Evolutionary conservation across 1,284 basidiomycete species (phyloP).

Genomic region (Cutaneotrichosporon cutaneum): DNA sequence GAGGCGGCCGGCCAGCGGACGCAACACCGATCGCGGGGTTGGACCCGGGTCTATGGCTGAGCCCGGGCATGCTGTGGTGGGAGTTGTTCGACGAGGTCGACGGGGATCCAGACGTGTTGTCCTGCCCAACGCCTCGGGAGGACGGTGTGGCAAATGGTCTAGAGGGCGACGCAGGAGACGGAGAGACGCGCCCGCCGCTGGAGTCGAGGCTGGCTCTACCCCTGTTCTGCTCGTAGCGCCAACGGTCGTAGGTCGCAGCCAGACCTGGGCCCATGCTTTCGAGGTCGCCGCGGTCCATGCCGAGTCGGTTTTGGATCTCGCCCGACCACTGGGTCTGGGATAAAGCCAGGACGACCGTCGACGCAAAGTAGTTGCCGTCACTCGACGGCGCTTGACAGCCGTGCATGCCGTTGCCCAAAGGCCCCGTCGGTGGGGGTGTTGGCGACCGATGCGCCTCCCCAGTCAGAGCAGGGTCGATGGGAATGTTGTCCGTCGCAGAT

Average conservation of each 20-base stretch:
- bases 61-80: constrained; percentile 2
- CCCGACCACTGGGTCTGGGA: constrained; percentile 19
- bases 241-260: constrained; percentile 34
- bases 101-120: constrained; percentile 1
- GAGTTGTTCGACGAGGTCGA: constrained; percentile 9
- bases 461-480: constrained; percentile 9
- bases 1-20: constrained; percentile 7
- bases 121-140: not conserved
- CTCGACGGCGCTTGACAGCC: constrained; percentile 18
- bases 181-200: not conserved
- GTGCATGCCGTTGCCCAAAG: constrained; percentile 18
- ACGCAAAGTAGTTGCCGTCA: constrained; percentile 31
- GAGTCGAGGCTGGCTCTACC: constrained; percentile 7
- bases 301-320: constrained; percentile 29
- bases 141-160: constrained; percentile 14
- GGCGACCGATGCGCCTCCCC: constrained; percentile 27
- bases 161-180: constrained; percentile 4
- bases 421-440: constrained; percentile 31
- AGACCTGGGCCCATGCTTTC: constrained; percentile 35
- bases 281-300: constrained; percentile 32
- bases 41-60: not conserved
- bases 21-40: constrained; percentile 3
- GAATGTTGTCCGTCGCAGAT: constrained; percentile 26
- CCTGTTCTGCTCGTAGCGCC: constrained; percentile 10
- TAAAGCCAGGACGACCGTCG: constrained; percentile 23